These are phyloP conservation scores for Senna tora DNA, from an alignment of 306 rosid genomes.

Conservation along the genomic window DNA sequence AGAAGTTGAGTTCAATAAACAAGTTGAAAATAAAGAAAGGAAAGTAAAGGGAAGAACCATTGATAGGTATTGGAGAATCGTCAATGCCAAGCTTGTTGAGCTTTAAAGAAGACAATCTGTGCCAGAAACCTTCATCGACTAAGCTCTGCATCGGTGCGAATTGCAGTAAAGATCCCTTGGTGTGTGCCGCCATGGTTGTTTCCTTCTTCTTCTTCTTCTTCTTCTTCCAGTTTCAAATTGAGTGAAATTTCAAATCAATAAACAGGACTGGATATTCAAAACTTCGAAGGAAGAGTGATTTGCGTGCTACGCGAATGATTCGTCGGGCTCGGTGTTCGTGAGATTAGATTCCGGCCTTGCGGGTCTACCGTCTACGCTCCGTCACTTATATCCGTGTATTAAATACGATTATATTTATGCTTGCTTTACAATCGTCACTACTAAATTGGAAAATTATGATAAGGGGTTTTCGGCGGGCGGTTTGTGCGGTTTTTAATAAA, in stretches of 20 bases:
- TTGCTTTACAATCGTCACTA: too few species aligned
- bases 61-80: constrained; percentile 79
- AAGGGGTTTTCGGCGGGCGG: too few species aligned
- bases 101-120: constrained; percentile 82
- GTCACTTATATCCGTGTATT: too few species aligned
- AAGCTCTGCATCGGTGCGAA: constrained; percentile 88
- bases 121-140: constrained; percentile 98
- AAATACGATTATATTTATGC: too few species aligned
- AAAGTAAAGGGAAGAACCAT: constrained; percentile 52
- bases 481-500: too few species aligned
- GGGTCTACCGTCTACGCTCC: neutral
- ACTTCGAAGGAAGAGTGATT: neutral
- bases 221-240: neutral
- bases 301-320: neutral
- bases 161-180: constrained; percentile 57
- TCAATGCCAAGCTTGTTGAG: constrained; percentile 97
- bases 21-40: neutral
- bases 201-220: neutral
- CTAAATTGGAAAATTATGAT: too few species aligned
- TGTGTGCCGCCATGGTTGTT: constrained; percentile 48
- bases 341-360: neutral
- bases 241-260: neutral
- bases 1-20: neutral
- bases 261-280: neutral
- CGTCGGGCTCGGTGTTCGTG: neutral